Evolutionary conservation across 257 asterid species (phyloP), one percentile per base, ranked within the genome.

Genomic region (Datura wrightii): DNA sequence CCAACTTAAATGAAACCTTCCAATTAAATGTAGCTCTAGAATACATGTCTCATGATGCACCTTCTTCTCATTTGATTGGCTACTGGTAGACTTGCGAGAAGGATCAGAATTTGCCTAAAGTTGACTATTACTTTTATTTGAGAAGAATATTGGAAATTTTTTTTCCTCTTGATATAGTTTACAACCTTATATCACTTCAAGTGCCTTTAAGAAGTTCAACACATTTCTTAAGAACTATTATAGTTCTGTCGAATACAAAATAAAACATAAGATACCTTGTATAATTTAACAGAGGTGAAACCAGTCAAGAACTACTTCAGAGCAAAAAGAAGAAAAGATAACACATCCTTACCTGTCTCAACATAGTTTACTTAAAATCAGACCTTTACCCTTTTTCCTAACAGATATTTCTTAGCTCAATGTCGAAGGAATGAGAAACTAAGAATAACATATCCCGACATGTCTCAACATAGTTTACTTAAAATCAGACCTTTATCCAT

Each of bases 341-440:
- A 24, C 31, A 24, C 31, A 52, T 78, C 14, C 18, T 3, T 2
- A 74, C 59, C 13, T 48, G 81, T 24, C 56, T 48, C 80, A 10
- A 72, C 58, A 42, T 70, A 16, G 37, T 70, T 70, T 44, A 44
- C 36, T 44, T n/a, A n/a, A 71, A 44, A 71, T 71, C 18, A 44
- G 56, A 71, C 37, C 79, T 71, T 44, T 71, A 71, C 18, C 44
- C 72, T 10, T 44, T 34, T 65, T 34, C 72, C 56, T 10, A 6
- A 71, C 5, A 44, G 80, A 72, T 74, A 24, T 74, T 74, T n/a
- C 60, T 48, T 37, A 6, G 80, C 59, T 74, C 80, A 74, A 48
- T 3, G 80, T 74, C 48, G 81, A 50, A 24, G 80, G 59, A 46
- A 50, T 13, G 55, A 24, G 44, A 74, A 48, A 24, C 44, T 24